phyloP scores from a whole-genome alignment of 768 basidiomycete genomes.

The Pulveroboletus frians region DNA sequence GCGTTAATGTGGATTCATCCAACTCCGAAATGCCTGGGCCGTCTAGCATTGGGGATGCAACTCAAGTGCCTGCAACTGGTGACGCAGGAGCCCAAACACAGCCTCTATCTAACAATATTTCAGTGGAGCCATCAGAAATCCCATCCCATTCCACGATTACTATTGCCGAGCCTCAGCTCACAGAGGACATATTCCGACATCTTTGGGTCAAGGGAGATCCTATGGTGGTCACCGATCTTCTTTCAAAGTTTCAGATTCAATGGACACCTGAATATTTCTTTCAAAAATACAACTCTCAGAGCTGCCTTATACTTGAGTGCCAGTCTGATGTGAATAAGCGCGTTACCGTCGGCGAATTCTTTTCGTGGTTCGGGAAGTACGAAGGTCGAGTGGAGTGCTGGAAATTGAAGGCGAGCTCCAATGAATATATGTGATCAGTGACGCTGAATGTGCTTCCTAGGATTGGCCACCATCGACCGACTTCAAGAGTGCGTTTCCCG shows the following conservation, averaged over 20 bases:
- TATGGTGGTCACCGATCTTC: constrained; percentile 66
- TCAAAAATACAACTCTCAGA: constrained; percentile 55
- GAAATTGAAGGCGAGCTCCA: constrained; percentile 66
- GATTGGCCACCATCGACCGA: constrained; percentile 92
- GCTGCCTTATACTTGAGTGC: constrained; percentile 76
- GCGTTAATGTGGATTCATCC: constrained; percentile 7
- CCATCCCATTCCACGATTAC: constrained; percentile 44
- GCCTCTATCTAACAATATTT: constrained; percentile 1
- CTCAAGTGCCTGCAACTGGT: not conserved
- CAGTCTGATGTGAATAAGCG: constrained; percentile 62
- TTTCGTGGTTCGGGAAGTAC: constrained; percentile 68
- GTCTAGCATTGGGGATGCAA: constrained; percentile 10
- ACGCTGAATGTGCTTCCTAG: constrained; percentile 33
- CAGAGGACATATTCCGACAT: constrained; percentile 54
- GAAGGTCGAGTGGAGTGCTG: constrained; percentile 50
- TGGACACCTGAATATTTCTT: constrained; percentile 88
- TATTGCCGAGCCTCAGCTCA: constrained; percentile 46
- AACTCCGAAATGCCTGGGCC: not conserved
- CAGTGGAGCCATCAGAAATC: constrained; percentile 29
- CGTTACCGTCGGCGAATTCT: constrained; percentile 74
- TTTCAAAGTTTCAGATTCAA: constrained; percentile 53
- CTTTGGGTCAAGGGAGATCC: constrained; percentile 76
- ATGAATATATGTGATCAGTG: not conserved
- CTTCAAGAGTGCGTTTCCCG: constrained; percentile 79
- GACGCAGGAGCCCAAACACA: constrained; percentile 5